These are phyloP conservation scores for Tricholoma sp. DNA, from an alignment of 768 basidiomycete species.

Conservation along the genomic window DNA sequence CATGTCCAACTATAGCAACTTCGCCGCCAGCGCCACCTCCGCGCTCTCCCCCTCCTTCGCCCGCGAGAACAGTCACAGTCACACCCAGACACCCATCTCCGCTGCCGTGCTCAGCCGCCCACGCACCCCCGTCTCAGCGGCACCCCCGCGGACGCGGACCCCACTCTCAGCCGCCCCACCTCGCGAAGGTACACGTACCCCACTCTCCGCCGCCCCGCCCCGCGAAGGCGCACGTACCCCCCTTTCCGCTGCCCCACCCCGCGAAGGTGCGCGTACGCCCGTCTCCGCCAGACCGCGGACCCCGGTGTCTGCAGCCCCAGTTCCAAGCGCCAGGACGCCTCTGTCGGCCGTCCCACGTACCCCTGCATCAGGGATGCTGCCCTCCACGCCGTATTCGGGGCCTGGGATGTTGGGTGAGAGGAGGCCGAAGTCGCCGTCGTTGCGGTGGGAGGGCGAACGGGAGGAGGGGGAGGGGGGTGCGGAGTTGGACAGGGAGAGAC, in stretches of 20 bases:
- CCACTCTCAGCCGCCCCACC: too few species aligned
- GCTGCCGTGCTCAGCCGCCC: slow-evolving; percentile 3
- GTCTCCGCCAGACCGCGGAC: slow-evolving; percentile 7
- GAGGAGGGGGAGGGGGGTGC: slow-evolving; percentile 4
- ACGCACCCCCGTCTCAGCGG: slow-evolving; percentile 22
- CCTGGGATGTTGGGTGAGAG: slow-evolving; percentile 21
- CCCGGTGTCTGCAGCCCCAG: slow-evolving; percentile 9
- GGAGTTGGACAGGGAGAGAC: background rate
- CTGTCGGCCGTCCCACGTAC: background rate
- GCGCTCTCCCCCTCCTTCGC: slow-evolving; percentile 10
- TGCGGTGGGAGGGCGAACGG: slow-evolving; percentile 13
- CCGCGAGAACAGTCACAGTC: slow-evolving; percentile 1
- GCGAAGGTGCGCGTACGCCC: slow-evolving; percentile 13
- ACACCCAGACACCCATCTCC: slow-evolving; percentile 5
- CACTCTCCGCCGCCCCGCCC: slow-evolving; percentile 43
- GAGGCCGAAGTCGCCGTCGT: slow-evolving; percentile 26
- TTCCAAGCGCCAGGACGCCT: slow-evolving; percentile 5
- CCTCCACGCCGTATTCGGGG: slow-evolving; percentile 20
- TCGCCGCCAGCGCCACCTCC: slow-evolving; percentile 5
- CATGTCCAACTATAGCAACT: slow-evolving; percentile 9
- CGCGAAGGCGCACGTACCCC: slow-evolving; percentile 48
- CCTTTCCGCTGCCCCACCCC: slow-evolving; percentile 13
- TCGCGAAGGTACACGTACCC: too few species aligned
- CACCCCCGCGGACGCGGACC: slow-evolving; percentile 17
- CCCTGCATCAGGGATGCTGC: slow-evolving; percentile 3